phyloP scores from a whole-genome alignment of 2,329 filamentous ascomycete species.

The Colletotrichum gigasporum region DNA sequence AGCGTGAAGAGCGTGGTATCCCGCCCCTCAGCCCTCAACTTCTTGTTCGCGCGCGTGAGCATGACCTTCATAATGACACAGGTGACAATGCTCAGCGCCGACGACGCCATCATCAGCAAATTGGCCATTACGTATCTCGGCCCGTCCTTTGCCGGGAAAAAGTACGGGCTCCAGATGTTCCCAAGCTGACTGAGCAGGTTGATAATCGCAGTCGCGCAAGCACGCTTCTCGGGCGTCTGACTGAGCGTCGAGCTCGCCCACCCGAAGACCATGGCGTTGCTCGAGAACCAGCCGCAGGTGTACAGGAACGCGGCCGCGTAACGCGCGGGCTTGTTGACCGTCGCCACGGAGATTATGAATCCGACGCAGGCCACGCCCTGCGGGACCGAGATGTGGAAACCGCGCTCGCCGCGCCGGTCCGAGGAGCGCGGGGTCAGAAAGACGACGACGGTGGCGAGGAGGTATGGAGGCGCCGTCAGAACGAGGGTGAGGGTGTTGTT shows the following conservation, averaged over 20 bases:
- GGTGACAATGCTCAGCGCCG: constrained; percentile 9
- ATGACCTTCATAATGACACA: constrained; percentile 18
- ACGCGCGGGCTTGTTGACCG: constrained; percentile 59
- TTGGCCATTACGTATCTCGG: constrained; percentile 42
- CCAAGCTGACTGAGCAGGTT: constrained; percentile 48
- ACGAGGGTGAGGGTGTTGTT: constrained; percentile 42
- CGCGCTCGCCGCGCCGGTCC: constrained; percentile 32
- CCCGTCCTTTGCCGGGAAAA: constrained; percentile 41
- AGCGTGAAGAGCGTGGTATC: neutral
- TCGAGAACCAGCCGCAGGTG: constrained; percentile 32
- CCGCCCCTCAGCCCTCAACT: neutral
- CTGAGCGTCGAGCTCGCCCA: constrained; percentile 45
- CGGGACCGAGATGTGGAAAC: constrained; percentile 32
- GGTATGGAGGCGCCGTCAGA: constrained; percentile 39
- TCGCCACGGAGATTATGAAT: constrained; percentile 69
- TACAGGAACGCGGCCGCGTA: constrained; percentile 50
- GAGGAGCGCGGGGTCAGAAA: constrained; percentile 31
- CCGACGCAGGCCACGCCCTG: constrained; percentile 57
- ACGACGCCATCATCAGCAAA: constrained; percentile 33
- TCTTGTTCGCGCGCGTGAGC: constrained; percentile 9
- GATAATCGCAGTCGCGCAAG: constrained; percentile 44
- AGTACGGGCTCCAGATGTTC: constrained; percentile 50
- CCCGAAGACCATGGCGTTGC: constrained; percentile 44
- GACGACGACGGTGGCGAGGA: constrained; percentile 31
- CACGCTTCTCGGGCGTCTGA: constrained; percentile 48